These are phyloP conservation scores for Suillus weaverae DNA, from an alignment of 768 basidiomycete genomes.

Conservation along the genomic window DNA sequence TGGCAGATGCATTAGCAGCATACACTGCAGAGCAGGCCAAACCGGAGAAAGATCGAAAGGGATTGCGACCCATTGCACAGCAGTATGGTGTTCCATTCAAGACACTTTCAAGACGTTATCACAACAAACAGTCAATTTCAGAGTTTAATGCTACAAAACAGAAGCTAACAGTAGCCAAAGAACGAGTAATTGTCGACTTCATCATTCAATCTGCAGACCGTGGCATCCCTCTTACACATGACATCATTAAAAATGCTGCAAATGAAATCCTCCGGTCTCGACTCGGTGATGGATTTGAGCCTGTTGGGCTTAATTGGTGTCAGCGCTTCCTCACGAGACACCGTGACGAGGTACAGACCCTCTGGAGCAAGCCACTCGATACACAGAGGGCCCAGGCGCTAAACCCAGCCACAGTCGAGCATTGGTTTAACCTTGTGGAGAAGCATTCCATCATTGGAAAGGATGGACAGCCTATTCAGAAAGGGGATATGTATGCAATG, in stretches of 20 bases:
- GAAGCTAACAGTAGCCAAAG: background rate
- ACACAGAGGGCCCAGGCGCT: slow-evolving; percentile 29
- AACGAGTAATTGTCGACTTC: background rate
- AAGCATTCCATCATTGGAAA: slow-evolving; percentile 16
- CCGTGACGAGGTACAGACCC: slow-evolving; percentile 29
- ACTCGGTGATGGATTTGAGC: background rate
- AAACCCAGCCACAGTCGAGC: slow-evolving; percentile 29
- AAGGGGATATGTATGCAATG: slow-evolving; percentile 32
- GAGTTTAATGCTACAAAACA: too few species aligned
- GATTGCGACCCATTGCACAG: too few species aligned
- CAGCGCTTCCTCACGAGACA: slow-evolving; percentile 29
- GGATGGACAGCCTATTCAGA: background rate
- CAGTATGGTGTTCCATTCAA: too few species aligned
- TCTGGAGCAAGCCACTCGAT: slow-evolving; percentile 34
- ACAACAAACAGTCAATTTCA: too few species aligned
- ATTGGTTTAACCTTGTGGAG: slow-evolving; percentile 37
- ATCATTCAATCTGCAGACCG: background rate
- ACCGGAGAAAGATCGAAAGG: too few species aligned
- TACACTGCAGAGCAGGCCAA: too few species aligned
- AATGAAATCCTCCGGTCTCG: background rate
- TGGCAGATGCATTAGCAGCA: too few species aligned
- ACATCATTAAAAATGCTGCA: slow-evolving; percentile 4
- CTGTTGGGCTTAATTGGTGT: slow-evolving; percentile 31
- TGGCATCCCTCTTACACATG: background rate
- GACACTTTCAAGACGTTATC: too few species aligned